Percentiles rank a stretch among this genome's conserved stretches.
Evolutionary conservation across 495 filamentous ascomycete genomes (phyloP).

Genomic region (Penicillium ucsense): DNA sequence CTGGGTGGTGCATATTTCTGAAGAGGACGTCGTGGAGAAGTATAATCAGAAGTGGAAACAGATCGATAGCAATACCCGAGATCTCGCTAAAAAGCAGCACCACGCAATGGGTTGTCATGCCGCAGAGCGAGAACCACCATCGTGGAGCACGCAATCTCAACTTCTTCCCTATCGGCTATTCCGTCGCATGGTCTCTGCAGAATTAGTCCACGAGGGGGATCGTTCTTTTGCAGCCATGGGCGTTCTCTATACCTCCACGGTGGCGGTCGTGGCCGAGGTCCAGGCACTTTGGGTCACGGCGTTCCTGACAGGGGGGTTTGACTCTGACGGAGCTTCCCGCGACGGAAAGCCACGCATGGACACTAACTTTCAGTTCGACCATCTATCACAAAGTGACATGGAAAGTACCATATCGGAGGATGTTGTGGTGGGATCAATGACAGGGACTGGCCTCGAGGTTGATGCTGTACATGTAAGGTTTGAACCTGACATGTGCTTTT

Average conservation of each 20-base stretch:
- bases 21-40: background rate
- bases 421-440: conserved; percentile 18
- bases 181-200: conserved; percentile 46
- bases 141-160: conserved; percentile 13
- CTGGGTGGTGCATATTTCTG: background rate
- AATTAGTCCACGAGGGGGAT: conserved; percentile 38
- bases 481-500: background rate
- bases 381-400: conserved; percentile 6
- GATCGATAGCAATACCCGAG: conserved; percentile 7
- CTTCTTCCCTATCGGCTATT: conserved; percentile 36
- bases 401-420: conserved; percentile 16
- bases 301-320: conserved; percentile 32
- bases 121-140: conserved; percentile 1
- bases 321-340: background rate
- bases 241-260: conserved; percentile 44
- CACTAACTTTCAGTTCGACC: background rate
- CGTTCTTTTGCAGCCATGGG: conserved; percentile 56
- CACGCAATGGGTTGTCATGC: conserved; percentile 1
- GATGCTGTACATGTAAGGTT: conserved; percentile 20
- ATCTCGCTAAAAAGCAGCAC: conserved; percentile 4
- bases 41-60: conserved; percentile 8
- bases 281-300: conserved; percentile 62
- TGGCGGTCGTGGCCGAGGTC: conserved; percentile 47
- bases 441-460: conserved; percentile 15
- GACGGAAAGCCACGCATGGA: background rate